Base-by-base conservation (phyloP, 345 rosid species). In the Dovyalis caffra region DNA sequence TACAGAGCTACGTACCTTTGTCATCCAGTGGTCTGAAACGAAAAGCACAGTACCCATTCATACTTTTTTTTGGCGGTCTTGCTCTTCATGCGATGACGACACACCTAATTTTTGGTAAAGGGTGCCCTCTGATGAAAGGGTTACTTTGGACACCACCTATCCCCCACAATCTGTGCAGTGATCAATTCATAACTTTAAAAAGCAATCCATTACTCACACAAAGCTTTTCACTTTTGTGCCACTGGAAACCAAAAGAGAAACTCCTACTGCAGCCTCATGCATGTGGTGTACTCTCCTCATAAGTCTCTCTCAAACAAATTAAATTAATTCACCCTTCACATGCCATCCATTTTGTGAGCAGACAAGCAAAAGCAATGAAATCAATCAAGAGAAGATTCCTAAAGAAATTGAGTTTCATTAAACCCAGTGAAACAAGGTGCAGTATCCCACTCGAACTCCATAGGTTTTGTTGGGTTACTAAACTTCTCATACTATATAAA, bases 301-400 rank as follows among this genome's bases (percentile, higher is more conserved):
- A 37, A 34, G 67, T 77, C 79, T 4, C 69, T 69, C 76, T 70
- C 73, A 28, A 16, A 38, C 34, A 45, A 40, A n/a, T n/a, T n/a
- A n/a, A n/a, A n/a, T n/a, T n/a, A 37, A 38, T 37, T 34, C 58
- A 69, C 5, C 71, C 32, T 68, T 40, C 69, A 5, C 77, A 66
- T 26, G 68, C 77, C 69, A 21, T 61, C 57, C 28, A 49, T 28
- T 63, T 37, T 15, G 29, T 35, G 6, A 65, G 56, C 64, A 82
- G 66, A 66, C 45, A 49, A 71, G 34, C 57, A 9, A 4, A 40
- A 72, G 66, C 70, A 31, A 87, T 91, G 97, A 90, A 86, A 64
- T 86, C 87, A 78, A 81, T 87, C 86, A 91, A 85, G 76, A 97
- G 86, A 64, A 87, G 87, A 75, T 65, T 94, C 68, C 73, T 90